Evolutionary conservation across 148 eudicot species (phyloP).

Genomic region (Vaccinium darrowii): DNA sequence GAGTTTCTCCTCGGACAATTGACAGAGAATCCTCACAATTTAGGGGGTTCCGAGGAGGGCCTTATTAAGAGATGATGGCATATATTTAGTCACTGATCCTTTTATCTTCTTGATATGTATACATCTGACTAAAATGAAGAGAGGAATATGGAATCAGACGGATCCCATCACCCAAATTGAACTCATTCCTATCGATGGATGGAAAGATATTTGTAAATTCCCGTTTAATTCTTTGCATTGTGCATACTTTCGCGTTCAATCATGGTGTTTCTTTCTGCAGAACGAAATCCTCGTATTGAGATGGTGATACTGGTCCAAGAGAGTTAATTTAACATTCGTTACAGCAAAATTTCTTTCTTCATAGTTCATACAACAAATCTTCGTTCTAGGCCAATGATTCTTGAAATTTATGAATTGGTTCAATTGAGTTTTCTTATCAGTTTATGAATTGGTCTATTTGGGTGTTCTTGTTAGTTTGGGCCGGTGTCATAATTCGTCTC

Average conservation of each 20-base stretch:
- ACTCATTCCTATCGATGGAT: neutral
- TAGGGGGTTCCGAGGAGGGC: neutral
- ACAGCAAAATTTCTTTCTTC: no score
- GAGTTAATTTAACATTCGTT: no score
- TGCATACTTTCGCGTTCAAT: neutral
- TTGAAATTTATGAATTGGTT: no score
- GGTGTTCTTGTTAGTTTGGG: no score
- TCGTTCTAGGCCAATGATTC: no score
- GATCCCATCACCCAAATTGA: no score
- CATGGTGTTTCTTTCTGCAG: constrained; percentile 29
- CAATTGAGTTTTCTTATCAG: no score
- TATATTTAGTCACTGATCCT: neutral
- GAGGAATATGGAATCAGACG: neutral
- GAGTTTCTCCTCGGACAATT: neutral
- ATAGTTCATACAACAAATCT: no score
- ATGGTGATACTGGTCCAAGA: constrained; percentile 49
- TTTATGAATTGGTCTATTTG: no score
- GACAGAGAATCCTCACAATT: neutral
- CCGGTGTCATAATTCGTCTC: no score
- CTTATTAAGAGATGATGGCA: neutral
- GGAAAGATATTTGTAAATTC: neutral
- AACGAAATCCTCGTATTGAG: constrained; percentile 86
- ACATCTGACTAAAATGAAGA: neutral
- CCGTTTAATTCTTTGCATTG: neutral
- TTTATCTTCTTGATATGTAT: neutral